Base-by-base conservation (phyloP, 2,329 filamentous ascomycete species). In the Leptoxyphium fumago region DNA sequence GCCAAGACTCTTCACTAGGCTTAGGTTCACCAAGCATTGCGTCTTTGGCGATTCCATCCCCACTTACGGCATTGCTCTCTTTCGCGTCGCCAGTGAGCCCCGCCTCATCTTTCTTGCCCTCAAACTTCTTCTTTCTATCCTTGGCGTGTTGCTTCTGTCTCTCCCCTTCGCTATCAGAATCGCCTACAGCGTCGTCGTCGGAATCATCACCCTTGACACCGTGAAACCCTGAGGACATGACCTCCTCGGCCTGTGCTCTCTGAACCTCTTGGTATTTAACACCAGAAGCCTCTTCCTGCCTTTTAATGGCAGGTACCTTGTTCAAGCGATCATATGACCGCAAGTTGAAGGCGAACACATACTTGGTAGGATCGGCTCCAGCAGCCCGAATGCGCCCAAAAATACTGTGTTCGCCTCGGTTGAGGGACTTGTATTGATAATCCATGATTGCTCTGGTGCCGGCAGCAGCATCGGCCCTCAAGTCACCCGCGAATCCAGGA, bases 371-470 rank as follows among this genome's bases (percentile, higher is more conserved):
- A 53, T 95, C 79, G 1, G 91, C 75, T 1, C 84, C 87, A 49
- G 83, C 71, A 6, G 75, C 76, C 45, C 71, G 70, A 46, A 95
- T 78, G 57, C 83, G 80, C 34, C 77, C 86, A 54, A 83, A 91
- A 43, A 98, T 96, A 4, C 86, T 94, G 59, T 96, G 72, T 50
- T 93, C 82, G 5, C 91, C 91, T 39, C 91, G 81, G 57, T 82
- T 85, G 51, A 98, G 94, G 0, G 86, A 94, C 64, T 93, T 94
- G 71, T 91, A 98, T 60, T 96, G 91, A 58, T 94, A 96, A 60
- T 96, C 88, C 86, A 98, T 96, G 56, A 96, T 98, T 10, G 88
- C 89, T 41, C 86, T 68, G 0, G 89, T 96, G 9, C 89, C 89
- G 1, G 77, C 77, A 0, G 89, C 89, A 15, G 83, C 86, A 53